phyloP scores from a whole-genome alignment of 2,329 filamentous ascomycete species.

The Diaporthe helianthi region DNA sequence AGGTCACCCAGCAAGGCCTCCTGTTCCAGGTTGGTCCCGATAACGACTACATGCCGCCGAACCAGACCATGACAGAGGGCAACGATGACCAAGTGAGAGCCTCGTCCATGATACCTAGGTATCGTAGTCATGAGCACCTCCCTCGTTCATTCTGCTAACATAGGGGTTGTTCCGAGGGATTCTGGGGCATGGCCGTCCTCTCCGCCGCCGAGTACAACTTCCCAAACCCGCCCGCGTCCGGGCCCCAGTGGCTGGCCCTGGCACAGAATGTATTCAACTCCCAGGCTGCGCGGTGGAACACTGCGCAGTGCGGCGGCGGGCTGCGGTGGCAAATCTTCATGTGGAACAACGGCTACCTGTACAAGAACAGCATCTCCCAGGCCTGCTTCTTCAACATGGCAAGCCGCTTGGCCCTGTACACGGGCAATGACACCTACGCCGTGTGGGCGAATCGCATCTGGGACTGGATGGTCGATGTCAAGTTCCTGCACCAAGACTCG shows the following conservation, averaged over 20 bases:
- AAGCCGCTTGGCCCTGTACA: constrained; percentile 69
- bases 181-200: constrained; percentile 74
- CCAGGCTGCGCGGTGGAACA: constrained; percentile 75
- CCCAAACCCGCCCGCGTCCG: constrained; percentile 57
- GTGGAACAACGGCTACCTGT: constrained; percentile 78
- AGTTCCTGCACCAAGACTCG: constrained; percentile 60
- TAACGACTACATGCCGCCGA: constrained; percentile 76
- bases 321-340: constrained; percentile 82
- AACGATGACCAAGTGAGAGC: constrained; percentile 67
- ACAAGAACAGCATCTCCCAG: constrained; percentile 47
- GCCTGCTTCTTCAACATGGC: constrained; percentile 59
- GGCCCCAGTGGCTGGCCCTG: constrained; percentile 71
- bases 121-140: too few species aligned
- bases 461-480: constrained; percentile 65
- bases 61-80: constrained; percentile 70
- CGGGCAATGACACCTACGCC: constrained; percentile 74
- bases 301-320: constrained; percentile 69
- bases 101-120: neutral
- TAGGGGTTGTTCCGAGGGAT: constrained; percentile 52
- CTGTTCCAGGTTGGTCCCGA: constrained; percentile 75
- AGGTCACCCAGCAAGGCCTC: constrained; percentile 70
- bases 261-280: constrained; percentile 80
- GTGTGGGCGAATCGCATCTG: constrained; percentile 77
- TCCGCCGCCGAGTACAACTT: constrained; percentile 72
- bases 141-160: neutral